A percentile compares a stretch with the other conserved stretches of the same genome.
phyloP scores from a whole-genome alignment of 805 yeast species.

The Millerozyma miso region DNA sequence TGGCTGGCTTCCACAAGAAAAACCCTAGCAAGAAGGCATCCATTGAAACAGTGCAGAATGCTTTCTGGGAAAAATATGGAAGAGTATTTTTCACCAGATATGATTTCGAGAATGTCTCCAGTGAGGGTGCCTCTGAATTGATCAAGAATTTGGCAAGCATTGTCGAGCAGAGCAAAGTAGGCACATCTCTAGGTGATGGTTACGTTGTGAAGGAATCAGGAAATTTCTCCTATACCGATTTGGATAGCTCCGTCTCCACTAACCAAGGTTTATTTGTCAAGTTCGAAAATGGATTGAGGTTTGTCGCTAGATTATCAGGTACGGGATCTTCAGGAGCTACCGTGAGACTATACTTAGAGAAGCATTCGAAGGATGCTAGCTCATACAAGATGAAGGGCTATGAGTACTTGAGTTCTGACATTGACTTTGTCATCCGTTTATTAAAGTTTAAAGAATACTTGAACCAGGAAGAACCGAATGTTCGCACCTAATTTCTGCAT shows the following conservation, averaged over 20 bases:
- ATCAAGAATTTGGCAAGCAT: conserved; percentile 42
- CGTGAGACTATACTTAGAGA: conserved; percentile 85
- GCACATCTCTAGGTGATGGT: conserved; percentile 45
- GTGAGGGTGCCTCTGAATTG: conserved; percentile 70
- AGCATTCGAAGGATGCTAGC: conserved; percentile 59
- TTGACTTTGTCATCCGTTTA: conserved; percentile 59
- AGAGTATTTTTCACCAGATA: conserved; percentile 96
- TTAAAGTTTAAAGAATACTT: conserved; percentile 68
- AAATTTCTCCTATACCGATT: conserved; percentile 87
- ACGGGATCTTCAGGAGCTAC: conserved; percentile 99
- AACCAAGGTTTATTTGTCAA: conserved; percentile 89
- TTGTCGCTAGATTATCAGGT: conserved; percentile 89
- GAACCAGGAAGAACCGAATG: conserved; percentile 86
- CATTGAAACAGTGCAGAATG: conserved; percentile 72
- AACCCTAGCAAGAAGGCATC: conserved; percentile 58
- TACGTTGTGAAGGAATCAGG: conserved; percentile 69
- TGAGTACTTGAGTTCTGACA: conserved; percentile 61
- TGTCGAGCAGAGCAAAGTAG: conserved; percentile 34
- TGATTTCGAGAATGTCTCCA: conserved; percentile 81
- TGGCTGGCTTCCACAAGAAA: conserved; percentile 72
- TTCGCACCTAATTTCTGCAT: conserved; percentile 56
- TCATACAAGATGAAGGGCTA: conserved; percentile 53
- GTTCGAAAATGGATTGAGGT: conserved; percentile 75
- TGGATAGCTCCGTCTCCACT: conserved; percentile 84
- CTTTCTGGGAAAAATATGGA: conserved; percentile 90